Conservation (phyloP, 495 filamentous ascomycete genomes). For the Aspergillus bridgeri region DNA sequence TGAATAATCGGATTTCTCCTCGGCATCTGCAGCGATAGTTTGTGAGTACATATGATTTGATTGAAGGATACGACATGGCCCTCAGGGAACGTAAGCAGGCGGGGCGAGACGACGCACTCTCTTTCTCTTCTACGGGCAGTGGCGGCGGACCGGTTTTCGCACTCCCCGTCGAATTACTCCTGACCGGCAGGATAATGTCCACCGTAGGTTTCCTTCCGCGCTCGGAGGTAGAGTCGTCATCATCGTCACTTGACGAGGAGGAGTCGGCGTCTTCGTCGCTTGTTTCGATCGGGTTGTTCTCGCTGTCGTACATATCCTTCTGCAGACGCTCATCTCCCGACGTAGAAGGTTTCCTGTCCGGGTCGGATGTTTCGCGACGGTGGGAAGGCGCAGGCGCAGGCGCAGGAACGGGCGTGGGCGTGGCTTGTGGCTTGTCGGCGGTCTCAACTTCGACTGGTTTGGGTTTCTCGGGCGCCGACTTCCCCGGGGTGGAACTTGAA, state of each 20-base stretch:
- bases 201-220: background rate
- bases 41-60: background rate
- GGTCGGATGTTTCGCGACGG: slow-evolving; percentile 36
- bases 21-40: background rate
- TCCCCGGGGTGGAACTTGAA: slow-evolving; percentile 36
- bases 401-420: background rate
- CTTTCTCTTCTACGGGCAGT: slow-evolving; percentile 37
- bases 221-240: slow-evolving; percentile 30
- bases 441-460: slow-evolving; percentile 55
- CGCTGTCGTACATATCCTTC: slow-evolving; percentile 71
- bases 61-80: no score
- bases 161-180: background rate
- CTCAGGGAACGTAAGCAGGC: background rate
- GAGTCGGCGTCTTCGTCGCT: slow-evolving; percentile 49
- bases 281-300: slow-evolving; percentile 44
- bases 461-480: slow-evolving; percentile 44
- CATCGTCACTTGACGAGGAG: slow-evolving; percentile 50
- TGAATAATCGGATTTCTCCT: slow-evolving; percentile 8
- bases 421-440: slow-evolving; percentile 45
- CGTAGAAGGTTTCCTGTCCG: slow-evolving; percentile 9
- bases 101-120: slow-evolving; percentile 51
- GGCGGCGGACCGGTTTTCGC: background rate
- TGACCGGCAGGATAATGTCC: background rate
- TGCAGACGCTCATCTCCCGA: slow-evolving; percentile 58
- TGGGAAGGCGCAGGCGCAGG: slow-evolving; percentile 10